Conservation (phyloP, 2,329 filamentous ascomycete genomes). For the Gnomoniopsis smithogilvyi region DNA sequence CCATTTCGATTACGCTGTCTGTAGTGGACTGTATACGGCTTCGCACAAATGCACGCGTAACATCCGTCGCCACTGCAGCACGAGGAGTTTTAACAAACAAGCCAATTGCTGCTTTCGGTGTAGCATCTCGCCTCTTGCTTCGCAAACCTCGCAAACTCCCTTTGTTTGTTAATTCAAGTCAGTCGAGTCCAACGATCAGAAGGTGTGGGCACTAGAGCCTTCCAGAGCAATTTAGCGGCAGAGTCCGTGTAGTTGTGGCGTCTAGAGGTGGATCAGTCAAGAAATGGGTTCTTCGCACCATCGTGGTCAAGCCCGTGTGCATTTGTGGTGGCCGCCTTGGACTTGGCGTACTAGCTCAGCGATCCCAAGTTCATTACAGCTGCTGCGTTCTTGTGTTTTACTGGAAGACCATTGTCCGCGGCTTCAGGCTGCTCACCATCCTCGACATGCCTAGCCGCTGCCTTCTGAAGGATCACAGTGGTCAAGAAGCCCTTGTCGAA, state of each 20-base stretch:
- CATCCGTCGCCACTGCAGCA: too few relatives aligned
- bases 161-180: neutral
- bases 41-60: too few relatives aligned
- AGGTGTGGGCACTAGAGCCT: neutral
- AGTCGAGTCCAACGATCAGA: neutral
- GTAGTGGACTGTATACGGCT: too few relatives aligned
- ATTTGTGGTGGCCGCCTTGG: neutral
- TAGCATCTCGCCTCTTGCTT: too few relatives aligned
- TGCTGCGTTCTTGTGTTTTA: neutral
- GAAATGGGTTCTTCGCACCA: neutral
- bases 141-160: too few relatives aligned
- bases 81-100: too few relatives aligned
- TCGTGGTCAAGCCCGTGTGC: neutral
- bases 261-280: neutral
- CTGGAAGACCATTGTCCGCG: neutral
- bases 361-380: neutral
- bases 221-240: neutral
- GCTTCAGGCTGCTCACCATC: neutral
- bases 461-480: neutral
- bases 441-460: neutral
- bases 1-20: too few relatives aligned
- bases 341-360: neutral
- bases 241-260: neutral
- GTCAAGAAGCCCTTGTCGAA: conserved; percentile 2
- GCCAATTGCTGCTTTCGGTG: too few relatives aligned